These are phyloP conservation scores for Fusarium oxysporum DNA, from an alignment of 2,329 filamentous ascomycete genomes.

Conservation along the genomic window DNA sequence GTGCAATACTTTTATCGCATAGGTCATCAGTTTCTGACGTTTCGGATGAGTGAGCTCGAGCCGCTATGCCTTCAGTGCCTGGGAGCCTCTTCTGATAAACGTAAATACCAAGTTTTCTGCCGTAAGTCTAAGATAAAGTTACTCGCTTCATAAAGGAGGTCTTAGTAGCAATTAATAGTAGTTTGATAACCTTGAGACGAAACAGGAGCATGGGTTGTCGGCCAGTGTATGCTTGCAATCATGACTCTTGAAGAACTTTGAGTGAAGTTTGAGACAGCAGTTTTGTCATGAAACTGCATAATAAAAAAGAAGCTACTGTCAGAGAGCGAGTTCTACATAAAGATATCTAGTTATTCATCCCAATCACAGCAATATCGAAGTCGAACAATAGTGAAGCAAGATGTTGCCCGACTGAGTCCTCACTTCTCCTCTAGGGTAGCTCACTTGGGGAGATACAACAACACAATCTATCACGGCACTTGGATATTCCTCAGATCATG, in stretches of 20 bases:
- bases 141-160: neutral
- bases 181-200: neutral
- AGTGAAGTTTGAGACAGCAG: neutral
- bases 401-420: neutral
- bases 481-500: neutral
- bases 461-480: neutral
- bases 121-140: neutral
- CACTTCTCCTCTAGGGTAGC: neutral
- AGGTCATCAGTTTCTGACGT: neutral
- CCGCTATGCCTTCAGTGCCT: conserved; percentile 6
- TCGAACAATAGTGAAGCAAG: neutral
- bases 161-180: too few relatives aligned
- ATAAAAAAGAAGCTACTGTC: neutral
- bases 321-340: too few relatives aligned
- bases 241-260: too few relatives aligned
- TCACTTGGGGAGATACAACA: neutral
- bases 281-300: neutral
- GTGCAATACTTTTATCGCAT: neutral
- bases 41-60: conserved; percentile 9
- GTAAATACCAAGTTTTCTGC: neutral
- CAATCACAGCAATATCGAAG: neutral
- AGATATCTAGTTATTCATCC: neutral
- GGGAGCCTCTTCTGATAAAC: neutral
- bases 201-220: neutral
- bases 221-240: neutral